phyloP scores from a whole-genome alignment of 2,329 filamentous ascomycete species.

The Sporothrix inflata region DNA sequence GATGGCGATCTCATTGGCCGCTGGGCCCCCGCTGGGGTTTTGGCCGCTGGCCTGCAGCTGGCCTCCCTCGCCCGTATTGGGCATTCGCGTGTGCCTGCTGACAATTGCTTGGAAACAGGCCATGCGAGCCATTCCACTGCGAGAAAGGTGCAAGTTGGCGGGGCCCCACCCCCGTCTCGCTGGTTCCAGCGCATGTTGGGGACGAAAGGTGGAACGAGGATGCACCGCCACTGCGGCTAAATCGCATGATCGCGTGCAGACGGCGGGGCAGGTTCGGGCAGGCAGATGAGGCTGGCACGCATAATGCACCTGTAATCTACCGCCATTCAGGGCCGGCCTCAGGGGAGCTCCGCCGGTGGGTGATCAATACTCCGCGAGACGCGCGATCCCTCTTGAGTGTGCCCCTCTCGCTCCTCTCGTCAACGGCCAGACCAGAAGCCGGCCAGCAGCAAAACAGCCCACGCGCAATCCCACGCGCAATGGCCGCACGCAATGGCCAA shows the following conservation, averaged over 20 bases:
- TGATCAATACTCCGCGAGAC: slow-evolving; percentile 14
- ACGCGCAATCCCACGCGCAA: neutral
- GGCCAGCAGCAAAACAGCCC: neutral
- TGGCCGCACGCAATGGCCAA: neutral
- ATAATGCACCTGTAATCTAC: neutral
- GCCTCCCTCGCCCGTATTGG: neutral
- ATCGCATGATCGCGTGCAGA: slow-evolving; percentile 33
- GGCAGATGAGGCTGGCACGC: neutral
- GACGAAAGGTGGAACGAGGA: slow-evolving; percentile 30
- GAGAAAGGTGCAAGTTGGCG: neutral
- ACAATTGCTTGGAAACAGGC: slow-evolving; percentile 28
- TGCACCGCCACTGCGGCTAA: slow-evolving; percentile 32
- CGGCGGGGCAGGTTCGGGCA: neutral
- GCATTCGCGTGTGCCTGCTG: neutral
- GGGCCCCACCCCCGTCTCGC: slow-evolving; percentile 2
- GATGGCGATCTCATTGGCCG: neutral
- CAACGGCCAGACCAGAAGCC: slow-evolving; percentile 1
- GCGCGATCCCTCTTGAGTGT: slow-evolving; percentile 4
- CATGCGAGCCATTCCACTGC: neutral
- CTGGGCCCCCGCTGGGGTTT: neutral
- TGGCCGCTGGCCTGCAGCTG: neutral
- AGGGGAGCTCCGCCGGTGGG: slow-evolving; percentile 3
- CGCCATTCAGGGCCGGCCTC: neutral
- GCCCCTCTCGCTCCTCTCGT: neutral
- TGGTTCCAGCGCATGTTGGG: neutral